Conservation (phyloP, 331 rosid genomes). For the Quercus phellos region DNA sequence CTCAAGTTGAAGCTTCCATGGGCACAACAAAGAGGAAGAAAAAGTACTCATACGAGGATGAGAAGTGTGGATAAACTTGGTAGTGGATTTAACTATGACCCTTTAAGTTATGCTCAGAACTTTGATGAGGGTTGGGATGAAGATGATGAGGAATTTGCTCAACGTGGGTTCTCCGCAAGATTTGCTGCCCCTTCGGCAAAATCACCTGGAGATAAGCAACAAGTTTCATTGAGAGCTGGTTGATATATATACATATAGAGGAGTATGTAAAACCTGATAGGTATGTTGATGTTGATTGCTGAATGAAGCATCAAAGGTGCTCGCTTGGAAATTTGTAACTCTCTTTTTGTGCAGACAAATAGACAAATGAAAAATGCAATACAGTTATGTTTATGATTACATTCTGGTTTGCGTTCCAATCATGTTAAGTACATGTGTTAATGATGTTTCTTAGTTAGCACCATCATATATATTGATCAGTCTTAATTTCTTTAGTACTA, state of each 20-base stretch:
- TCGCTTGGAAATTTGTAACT: not conserved
- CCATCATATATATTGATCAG: not conserved
- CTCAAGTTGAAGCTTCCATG: constrained; percentile 60
- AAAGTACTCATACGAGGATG: not conserved
- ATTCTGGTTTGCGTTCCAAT: not conserved
- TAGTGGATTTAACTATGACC: constrained; percentile 56
- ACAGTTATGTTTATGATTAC: not conserved
- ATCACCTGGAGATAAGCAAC: constrained; percentile 14
- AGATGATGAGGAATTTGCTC: constrained; percentile 24
- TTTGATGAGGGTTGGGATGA: constrained; percentile 61
- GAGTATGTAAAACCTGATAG: not conserved
- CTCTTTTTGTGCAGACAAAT: not conserved
- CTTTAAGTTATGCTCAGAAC: constrained; percentile 70
- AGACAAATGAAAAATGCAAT: not conserved
- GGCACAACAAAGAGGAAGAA: constrained; percentile 11
- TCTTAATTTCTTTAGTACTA: not conserved
- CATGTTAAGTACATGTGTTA: not conserved
- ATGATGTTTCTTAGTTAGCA: not conserved
- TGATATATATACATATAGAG: not conserved
- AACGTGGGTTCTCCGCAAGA: constrained; percentile 62
- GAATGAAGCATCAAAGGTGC: not conserved
- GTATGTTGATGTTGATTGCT: not conserved
- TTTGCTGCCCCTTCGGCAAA: constrained; percentile 46
- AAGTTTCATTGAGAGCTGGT: not conserved
- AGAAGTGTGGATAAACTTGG: constrained; percentile 21